phyloP scores from a whole-genome alignment of 164 flowering plant species.

The Chimonanthus praecox region DNA sequence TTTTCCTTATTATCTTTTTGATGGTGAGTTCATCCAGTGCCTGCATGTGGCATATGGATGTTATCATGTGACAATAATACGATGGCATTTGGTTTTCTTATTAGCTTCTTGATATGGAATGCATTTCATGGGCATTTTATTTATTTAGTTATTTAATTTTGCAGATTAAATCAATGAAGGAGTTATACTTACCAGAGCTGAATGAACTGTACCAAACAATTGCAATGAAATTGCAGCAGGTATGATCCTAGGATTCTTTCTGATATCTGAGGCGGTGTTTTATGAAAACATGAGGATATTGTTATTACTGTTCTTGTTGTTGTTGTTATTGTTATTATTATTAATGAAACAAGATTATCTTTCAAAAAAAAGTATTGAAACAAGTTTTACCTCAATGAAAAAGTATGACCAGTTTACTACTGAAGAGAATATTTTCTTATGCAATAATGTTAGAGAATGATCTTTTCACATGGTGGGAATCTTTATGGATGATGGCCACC shows the following conservation, averaged over 20 bases:
- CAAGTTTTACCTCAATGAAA: too few relatives aligned
- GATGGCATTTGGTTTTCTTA: not conserved
- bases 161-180: constrained; percentile 79
- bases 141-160: not conserved
- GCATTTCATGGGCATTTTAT: not conserved
- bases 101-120: too few relatives aligned
- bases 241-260: constrained; percentile 7
- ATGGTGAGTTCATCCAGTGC: not conserved
- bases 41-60: not conserved
- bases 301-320: too few relatives aligned
- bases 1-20: not conserved
- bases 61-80: not conserved
- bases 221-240: constrained; percentile 64
- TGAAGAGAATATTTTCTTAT: too few relatives aligned
- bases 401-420: too few relatives aligned
- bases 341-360: not conserved
- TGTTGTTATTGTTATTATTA: too few relatives aligned
- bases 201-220: constrained; percentile 68
- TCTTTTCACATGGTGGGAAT: not conserved
- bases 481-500: not conserved
- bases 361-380: too few relatives aligned
- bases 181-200: constrained; percentile 55
- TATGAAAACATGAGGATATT: too few relatives aligned
- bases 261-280: not conserved
- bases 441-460: not conserved